Evolutionary conservation across 2,329 filamentous ascomycete genomes (phyloP).

Genomic region (Purpureocillium takamizusanense): DNA sequence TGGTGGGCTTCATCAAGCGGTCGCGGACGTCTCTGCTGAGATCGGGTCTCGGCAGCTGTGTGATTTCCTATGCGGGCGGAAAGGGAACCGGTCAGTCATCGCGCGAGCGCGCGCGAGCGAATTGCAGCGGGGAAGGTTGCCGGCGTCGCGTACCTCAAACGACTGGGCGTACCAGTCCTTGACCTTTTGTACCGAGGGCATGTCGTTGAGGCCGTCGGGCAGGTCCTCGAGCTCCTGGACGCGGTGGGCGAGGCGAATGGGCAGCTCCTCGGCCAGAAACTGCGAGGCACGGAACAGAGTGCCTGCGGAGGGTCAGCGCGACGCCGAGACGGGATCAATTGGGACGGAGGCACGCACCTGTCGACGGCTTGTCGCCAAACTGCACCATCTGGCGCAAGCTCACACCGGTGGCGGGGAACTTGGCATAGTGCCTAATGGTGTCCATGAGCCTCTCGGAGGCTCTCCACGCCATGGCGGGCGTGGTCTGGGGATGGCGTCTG

Average conservation of each 20-base stretch:
- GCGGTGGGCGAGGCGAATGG: constrained; percentile 90
- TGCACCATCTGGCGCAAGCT: constrained; percentile 98
- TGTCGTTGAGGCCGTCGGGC: constrained; percentile 92
- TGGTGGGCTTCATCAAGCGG: constrained; percentile 63
- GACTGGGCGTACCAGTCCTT: constrained; percentile 99
- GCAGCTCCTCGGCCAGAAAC: constrained; percentile 95
- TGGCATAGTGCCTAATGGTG: constrained; percentile 94
- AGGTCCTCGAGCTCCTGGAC: constrained; percentile 89
- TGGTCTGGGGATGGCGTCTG: not conserved
- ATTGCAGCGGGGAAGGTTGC: constrained; percentile 2
- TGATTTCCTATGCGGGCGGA: constrained; percentile 66
- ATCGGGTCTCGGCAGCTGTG: constrained; percentile 68
- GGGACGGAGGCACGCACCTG: constrained; percentile 45
- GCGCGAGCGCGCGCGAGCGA: not conserved
- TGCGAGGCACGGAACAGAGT: constrained; percentile 96
- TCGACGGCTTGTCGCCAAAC: constrained; percentile 89
- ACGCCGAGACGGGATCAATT: constrained; percentile 54
- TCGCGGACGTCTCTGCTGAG: constrained; percentile 69
- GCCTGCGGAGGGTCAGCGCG: constrained; percentile 39
- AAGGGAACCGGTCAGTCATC: constrained; percentile 1
- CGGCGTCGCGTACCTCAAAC: constrained; percentile 66
- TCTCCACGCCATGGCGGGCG: constrained; percentile 77
- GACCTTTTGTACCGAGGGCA: constrained; percentile 92
- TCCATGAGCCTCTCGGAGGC: constrained; percentile 85
- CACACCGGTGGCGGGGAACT: constrained; percentile 91